Evolutionary conservation across 2,329 filamentous ascomycete genomes (phyloP).

Genomic region (Colletotrichum acutatum): DNA sequence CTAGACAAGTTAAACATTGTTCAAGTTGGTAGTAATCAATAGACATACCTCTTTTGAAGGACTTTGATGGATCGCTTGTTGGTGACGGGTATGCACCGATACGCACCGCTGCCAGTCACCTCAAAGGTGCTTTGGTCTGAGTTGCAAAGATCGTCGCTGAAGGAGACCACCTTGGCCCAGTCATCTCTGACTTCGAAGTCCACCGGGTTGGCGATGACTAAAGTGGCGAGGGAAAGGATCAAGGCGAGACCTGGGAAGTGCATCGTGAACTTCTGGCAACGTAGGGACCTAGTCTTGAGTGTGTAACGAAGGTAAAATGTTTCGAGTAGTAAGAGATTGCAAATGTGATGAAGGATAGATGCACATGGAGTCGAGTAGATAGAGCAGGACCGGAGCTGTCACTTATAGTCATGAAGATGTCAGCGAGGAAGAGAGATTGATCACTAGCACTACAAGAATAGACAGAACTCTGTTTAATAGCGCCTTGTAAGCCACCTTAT

Average conservation of each 20-base stretch:
- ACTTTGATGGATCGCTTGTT: slow-evolving; percentile 15
- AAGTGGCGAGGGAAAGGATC: neutral
- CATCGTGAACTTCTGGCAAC: neutral
- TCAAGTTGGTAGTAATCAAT: no score
- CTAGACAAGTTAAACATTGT: neutral
- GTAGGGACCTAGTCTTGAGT: no score
- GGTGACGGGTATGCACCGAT: neutral
- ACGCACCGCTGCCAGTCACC: slow-evolving; percentile 4
- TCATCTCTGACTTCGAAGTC: neutral
- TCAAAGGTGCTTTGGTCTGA: neutral
- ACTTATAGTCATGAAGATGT: neutral
- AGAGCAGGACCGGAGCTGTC: neutral
- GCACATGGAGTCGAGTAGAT: neutral
- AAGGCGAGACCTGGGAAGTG: neutral
- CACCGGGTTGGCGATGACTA: neutral
- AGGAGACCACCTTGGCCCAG: slow-evolving; percentile 20
- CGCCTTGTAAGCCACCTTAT: neutral
- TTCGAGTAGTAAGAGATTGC: no score
- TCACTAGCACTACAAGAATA: neutral
- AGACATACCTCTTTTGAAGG: neutral
- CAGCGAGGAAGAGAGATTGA: neutral
- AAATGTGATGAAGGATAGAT: neutral
- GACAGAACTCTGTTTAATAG: neutral
- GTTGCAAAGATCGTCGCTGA: slow-evolving; percentile 11
- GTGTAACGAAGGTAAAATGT: no score